Evolutionary conservation across 1,284 basidiomycete species (phyloP).

Genomic region (Blastosporella zonata): DNA sequence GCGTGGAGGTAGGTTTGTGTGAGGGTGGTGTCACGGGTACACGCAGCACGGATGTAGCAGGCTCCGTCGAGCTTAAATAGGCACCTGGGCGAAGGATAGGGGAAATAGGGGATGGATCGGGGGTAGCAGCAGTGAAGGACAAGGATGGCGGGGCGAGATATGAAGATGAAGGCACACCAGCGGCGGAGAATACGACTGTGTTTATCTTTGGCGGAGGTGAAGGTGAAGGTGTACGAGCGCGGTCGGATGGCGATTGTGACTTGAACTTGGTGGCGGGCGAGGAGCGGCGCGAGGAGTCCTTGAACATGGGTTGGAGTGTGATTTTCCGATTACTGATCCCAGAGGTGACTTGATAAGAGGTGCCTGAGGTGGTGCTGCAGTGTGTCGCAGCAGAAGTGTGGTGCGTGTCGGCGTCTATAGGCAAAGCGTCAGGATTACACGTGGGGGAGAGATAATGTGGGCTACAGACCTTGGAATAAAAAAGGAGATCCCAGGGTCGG

Average conservation of each 20-base stretch:
- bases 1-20: conserved; percentile 32
- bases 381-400: conserved; percentile 27
- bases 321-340: conserved; percentile 15
- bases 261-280: conserved; percentile 18
- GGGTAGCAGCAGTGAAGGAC: conserved; percentile 37
- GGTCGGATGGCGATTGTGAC: conserved; percentile 17
- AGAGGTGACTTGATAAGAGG: conserved; percentile 16
- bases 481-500: conserved; percentile 33
- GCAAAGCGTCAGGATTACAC: conserved; percentile 13
- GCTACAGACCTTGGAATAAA: conserved; percentile 33
- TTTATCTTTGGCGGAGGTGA: conserved; percentile 26
- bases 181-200: conserved; percentile 20
- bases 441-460: conserved; percentile 5
- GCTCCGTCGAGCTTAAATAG: conserved; percentile 27
- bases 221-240: conserved; percentile 26
- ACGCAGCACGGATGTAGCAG: conserved; percentile 26
- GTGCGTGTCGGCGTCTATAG: conserved; percentile 26
- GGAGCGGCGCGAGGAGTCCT: conserved; percentile 10
- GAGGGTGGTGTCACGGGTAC: conserved; percentile 27
- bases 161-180: conserved; percentile 25
- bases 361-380: conserved; percentile 21
- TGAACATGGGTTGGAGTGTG: conserved; percentile 15
- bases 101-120: conserved; percentile 36
- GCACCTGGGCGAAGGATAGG: conserved; percentile 19
- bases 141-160: conserved; percentile 34